Evolutionary conservation across 805 yeast species (phyloP).

Genomic region (Tetrapisispora nanseiensis): DNA sequence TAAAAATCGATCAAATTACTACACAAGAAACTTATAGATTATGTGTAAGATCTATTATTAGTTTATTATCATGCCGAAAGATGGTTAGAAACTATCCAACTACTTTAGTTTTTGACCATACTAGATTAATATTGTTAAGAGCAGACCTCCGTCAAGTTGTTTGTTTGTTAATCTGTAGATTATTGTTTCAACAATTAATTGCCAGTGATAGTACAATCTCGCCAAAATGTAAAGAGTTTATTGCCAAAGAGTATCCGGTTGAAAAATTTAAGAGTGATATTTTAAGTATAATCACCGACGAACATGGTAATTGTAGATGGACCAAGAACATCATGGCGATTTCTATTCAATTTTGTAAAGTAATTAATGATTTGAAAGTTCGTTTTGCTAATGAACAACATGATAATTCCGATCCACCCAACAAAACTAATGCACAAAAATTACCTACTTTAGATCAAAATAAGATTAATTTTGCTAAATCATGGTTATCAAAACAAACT

Average conservation of each 20-base stretch:
- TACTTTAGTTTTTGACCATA: conserved; percentile 74
- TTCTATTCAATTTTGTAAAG: conserved; percentile 41
- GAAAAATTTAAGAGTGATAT: conserved; percentile 56
- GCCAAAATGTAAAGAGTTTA: conserved; percentile 28
- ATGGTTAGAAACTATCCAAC: conserved; percentile 79
- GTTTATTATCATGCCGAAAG: conserved; percentile 63
- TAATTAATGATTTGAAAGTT: conserved; percentile 22
- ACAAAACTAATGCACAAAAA: not conserved
- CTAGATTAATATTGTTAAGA: conserved; percentile 63
- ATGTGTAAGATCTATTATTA: conserved; percentile 45
- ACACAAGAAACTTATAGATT: conserved; percentile 30
- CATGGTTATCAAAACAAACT: conserved; percentile 78
- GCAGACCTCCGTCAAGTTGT: conserved; percentile 82
- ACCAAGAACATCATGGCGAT: conserved; percentile 69
- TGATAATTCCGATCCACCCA: conserved; percentile 6
- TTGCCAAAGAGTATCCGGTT: conserved; percentile 31
- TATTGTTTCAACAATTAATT: conserved; percentile 62
- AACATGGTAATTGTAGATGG: conserved; percentile 84
- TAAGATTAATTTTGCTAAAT: conserved; percentile 46
- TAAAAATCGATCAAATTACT: conserved; percentile 3
- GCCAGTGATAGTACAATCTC: conserved; percentile 26
- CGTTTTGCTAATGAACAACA: conserved; percentile 11
- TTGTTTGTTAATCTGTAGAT: conserved; percentile 64
- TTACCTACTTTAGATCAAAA: conserved; percentile 22
- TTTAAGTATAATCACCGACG: conserved; percentile 71